A percentile compares a stretch with the other conserved stretches of the same genome.
These are phyloP conservation scores for Globisporangium barbulae DNA, from an alignment of 352 stramenopile genomes.

Conservation along the genomic window DNA sequence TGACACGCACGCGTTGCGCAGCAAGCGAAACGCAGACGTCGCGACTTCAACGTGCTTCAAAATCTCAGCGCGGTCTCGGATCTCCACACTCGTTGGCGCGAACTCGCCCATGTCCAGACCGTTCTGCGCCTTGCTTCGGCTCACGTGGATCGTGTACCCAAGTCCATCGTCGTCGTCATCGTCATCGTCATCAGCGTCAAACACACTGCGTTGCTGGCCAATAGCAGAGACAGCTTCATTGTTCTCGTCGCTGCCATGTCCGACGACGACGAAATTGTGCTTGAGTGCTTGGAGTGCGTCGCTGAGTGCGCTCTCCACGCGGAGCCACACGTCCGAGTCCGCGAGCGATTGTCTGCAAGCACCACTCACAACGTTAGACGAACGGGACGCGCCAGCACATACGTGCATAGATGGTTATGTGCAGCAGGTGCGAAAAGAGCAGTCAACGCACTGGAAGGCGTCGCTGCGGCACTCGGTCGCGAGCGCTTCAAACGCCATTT, in stretches of 20 bases:
- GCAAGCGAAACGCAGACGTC: slow-evolving; percentile 59
- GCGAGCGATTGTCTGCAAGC: slow-evolving; percentile 17
- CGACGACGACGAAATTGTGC: slow-evolving; percentile 12
- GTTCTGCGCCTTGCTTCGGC: slow-evolving; percentile 20
- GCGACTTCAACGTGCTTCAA: slow-evolving; percentile 15
- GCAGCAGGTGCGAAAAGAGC: not conserved
- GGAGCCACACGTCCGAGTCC: slow-evolving; percentile 21
- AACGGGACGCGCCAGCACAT: too few species aligned
- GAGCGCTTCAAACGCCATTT: slow-evolving; percentile 52
- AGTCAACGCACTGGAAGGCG: slow-evolving; percentile 39
- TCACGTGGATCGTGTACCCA: slow-evolving; percentile 64
- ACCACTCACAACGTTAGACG: not conserved
- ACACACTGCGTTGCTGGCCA: not conserved
- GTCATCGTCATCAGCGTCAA: slow-evolving; percentile 9
- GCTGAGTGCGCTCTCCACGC: slow-evolving; percentile 17
- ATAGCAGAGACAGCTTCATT: slow-evolving; percentile 9
- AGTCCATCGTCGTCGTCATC: slow-evolving; percentile 53
- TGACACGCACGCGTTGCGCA: slow-evolving; percentile 66
- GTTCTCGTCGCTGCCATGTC: slow-evolving; percentile 8
- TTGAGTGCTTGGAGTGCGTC: slow-evolving; percentile 16
- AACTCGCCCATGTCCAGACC: slow-evolving; percentile 27
- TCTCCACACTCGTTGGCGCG: slow-evolving; percentile 23
- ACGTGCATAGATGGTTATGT: not conserved
- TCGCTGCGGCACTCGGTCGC: slow-evolving; percentile 46
- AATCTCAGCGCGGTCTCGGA: slow-evolving; percentile 17